Conservation (phyloP, 164 flowering plant species). For the Chimonanthus salicifolius region DNA sequence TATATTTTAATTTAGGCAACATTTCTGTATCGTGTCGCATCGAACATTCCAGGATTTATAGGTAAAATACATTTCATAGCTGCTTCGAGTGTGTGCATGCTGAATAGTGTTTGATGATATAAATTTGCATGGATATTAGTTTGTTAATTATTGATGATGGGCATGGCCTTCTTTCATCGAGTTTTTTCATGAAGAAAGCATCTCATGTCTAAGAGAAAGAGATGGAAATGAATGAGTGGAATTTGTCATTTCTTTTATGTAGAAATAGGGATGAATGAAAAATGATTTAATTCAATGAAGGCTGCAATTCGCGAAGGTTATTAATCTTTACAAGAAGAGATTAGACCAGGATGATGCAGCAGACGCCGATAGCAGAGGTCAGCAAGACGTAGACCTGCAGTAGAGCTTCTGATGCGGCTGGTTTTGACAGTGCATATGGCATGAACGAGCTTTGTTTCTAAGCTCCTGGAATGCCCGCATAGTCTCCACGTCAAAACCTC, state of each 20-base stretch:
- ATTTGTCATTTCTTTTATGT: no score
- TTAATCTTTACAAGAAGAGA: not conserved
- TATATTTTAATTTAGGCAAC: no score
- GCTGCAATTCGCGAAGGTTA: not conserved
- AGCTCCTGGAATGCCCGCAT: constrained; percentile 93
- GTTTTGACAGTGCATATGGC: constrained; percentile 57
- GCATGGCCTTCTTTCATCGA: not conserved
- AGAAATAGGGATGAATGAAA: not conserved
- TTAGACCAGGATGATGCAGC: not conserved
- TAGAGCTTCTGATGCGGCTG: constrained; percentile 53
- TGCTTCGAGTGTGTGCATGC: no score
- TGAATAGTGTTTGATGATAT: no score
- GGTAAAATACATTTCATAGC: no score
- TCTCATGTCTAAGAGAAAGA: no score
- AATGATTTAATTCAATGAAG: not conserved
- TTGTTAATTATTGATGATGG: not conserved
- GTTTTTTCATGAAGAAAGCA: no score
- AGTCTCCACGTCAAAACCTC: constrained; percentile 93
- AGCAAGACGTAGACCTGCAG: constrained; percentile 61
- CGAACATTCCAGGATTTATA: no score
- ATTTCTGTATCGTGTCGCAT: no score
- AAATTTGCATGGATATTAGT: no score
- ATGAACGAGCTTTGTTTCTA: constrained; percentile 64
- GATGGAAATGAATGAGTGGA: no score
- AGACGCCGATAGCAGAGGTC: constrained; percentile 17